phyloP scores from a whole-genome alignment of 176 grass and related monocot genomes.

The Oryza glaberrima region DNA sequence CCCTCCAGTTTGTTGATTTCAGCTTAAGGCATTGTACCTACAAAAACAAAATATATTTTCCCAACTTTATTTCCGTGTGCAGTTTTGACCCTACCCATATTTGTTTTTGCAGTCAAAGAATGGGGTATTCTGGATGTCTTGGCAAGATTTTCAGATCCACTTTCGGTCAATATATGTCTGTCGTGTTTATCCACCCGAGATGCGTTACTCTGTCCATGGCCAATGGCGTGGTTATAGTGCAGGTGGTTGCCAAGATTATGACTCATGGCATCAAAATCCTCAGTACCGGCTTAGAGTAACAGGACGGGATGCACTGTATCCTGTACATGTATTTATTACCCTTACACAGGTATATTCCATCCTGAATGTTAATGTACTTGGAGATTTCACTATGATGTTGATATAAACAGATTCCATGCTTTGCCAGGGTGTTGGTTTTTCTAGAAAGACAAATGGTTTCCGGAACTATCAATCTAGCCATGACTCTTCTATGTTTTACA shows the following conservation, averaged over 20 bases:
- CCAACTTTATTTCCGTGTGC: conserved; percentile 22
- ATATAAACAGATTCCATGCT: conserved; percentile 41
- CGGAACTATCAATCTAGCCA: conserved; percentile 94
- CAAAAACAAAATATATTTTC: conserved; percentile 21
- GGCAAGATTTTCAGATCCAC: conserved; percentile 99
- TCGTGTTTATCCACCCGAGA: conserved; percentile 93
- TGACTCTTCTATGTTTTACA: conserved; percentile 97
- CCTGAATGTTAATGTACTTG: conserved; percentile 26
- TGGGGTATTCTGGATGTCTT: conserved; percentile 99
- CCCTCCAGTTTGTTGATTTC: neutral
- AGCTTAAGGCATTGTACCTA: conserved; percentile 9
- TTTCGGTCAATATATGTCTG: conserved; percentile 99
- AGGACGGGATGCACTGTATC: conserved; percentile 76
- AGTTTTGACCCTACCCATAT: neutral
- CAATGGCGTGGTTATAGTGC: conserved; percentile 95
- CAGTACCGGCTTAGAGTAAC: conserved; percentile 89
- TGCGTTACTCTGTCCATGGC: conserved; percentile 94
- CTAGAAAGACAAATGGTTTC: conserved; percentile 89
- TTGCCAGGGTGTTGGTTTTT: conserved; percentile 95
- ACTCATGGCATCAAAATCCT: conserved; percentile 98
- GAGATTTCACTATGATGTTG: conserved; percentile 28
- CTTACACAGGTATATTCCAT: conserved; percentile 84
- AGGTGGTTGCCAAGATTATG: conserved; percentile 97
- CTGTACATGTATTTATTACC: conserved; percentile 96
- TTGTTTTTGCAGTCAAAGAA: conserved; percentile 74